Conservation (phyloP, 495 filamentous ascomycete species). For the Aspergillus hancockii region DNA sequence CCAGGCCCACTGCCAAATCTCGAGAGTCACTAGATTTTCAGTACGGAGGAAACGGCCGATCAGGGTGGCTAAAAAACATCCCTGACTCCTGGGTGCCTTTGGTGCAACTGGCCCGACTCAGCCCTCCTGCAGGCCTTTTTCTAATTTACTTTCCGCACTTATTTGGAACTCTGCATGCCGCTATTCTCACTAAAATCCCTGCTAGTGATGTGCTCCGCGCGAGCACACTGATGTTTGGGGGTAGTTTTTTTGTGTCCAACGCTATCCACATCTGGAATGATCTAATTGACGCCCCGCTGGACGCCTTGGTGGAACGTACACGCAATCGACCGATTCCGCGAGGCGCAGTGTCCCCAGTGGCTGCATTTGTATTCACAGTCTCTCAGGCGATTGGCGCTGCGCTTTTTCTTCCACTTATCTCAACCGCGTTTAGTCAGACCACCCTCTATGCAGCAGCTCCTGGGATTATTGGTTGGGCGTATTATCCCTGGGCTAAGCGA, state of each 20-base stretch:
- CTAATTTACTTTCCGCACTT: slow-evolving; percentile 41
- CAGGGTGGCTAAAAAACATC: not conserved
- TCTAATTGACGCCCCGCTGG: slow-evolving; percentile 41
- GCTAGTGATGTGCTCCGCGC: slow-evolving; percentile 18
- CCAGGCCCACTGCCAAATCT: no score
- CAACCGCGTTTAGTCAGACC: slow-evolving; percentile 8
- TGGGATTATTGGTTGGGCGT: not conserved
- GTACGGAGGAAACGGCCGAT: slow-evolving; percentile 4
- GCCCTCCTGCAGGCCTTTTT: slow-evolving; percentile 34
- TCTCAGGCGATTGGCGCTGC: slow-evolving; percentile 10
- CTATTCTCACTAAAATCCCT: slow-evolving; percentile 24
- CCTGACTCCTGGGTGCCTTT: slow-evolving; percentile 23
- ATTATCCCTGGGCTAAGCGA: slow-evolving; percentile 44
- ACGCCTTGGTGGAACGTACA: slow-evolving; percentile 35
- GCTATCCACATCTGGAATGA: slow-evolving; percentile 46
- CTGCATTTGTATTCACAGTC: slow-evolving; percentile 34
- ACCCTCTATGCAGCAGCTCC: not conserved
- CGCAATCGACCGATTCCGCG: slow-evolving; percentile 38
- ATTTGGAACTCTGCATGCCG: slow-evolving; percentile 39
- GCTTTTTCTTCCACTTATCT: slow-evolving; percentile 23
- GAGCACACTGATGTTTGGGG: slow-evolving; percentile 28
- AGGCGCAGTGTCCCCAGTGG: slow-evolving; percentile 32
- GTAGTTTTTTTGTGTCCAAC: slow-evolving; percentile 44
- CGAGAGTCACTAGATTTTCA: no score
- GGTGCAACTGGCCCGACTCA: slow-evolving; percentile 36